Conservation (phyloP, 169 alveolate species). For the Perkinsus olseni region DNA sequence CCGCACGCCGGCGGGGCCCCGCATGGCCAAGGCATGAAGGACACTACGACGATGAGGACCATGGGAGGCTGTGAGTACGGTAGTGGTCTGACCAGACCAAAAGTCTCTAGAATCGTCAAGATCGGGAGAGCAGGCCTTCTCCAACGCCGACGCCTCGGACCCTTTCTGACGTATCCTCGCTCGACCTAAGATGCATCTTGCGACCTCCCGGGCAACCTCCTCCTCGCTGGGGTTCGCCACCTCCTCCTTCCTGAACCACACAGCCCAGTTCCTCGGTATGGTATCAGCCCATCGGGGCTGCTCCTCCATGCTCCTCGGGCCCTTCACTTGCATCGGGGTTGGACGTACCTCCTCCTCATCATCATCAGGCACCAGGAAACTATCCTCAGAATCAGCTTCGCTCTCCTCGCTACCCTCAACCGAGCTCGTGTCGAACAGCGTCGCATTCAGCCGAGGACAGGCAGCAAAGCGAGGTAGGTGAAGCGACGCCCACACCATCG, state of each 20-base stretch:
- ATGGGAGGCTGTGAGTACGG: neutral
- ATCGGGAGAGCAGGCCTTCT: neutral
- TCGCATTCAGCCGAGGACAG: neutral
- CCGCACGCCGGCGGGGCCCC: neutral
- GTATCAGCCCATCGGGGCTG: neutral
- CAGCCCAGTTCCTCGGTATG: neutral
- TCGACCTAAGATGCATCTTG: neutral
- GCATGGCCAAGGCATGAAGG: neutral
- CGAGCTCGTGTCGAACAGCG: neutral
- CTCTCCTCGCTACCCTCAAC: neutral
- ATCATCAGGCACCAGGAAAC: neutral
- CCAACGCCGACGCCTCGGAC: neutral
- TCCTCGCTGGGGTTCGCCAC: neutral
- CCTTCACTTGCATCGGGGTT: neutral
- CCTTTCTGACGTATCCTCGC: neutral
- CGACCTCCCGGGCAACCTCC: neutral
- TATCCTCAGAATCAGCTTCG: neutral
- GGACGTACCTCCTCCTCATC: neutral
- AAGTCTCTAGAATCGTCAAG: neutral
- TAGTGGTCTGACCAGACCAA: neutral
- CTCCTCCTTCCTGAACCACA: neutral
- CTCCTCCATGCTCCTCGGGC: neutral
- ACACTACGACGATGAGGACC: neutral
- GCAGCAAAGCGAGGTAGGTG: neutral
- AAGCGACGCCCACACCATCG: neutral